Evolutionary conservation across 768 basidiomycete genomes (phyloP).

Genomic region (Pholiota conissans): DNA sequence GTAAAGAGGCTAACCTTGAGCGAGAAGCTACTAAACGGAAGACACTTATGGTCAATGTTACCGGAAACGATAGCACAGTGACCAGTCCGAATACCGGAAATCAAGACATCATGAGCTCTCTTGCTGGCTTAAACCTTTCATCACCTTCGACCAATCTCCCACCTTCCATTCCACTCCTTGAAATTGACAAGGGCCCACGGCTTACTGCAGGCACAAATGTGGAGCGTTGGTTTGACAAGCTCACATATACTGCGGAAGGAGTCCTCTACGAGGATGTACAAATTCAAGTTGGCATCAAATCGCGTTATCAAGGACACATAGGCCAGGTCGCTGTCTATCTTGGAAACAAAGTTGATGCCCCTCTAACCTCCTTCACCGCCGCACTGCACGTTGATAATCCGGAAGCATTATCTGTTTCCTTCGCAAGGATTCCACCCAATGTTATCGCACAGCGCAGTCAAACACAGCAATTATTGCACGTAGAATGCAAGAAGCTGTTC

Average conservation of each 20-base stretch:
- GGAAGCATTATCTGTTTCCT: slow-evolving; percentile 76
- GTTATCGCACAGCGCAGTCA: slow-evolving; percentile 82
- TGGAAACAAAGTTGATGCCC: slow-evolving; percentile 89
- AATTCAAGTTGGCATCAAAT: slow-evolving; percentile 95
- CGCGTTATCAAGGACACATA: slow-evolving; percentile 91
- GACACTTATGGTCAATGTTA: slow-evolving; percentile 35
- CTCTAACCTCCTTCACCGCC: slow-evolving; percentile 91
- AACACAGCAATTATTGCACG: slow-evolving; percentile 88
- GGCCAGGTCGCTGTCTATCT: slow-evolving; percentile 94
- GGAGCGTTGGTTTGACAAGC: slow-evolving; percentile 87
- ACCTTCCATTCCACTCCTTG: slow-evolving; percentile 14
- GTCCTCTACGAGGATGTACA: slow-evolving; percentile 95
- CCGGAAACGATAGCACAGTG: slow-evolving; percentile 37
- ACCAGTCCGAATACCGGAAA: slow-evolving; percentile 18
- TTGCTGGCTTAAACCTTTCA: slow-evolving; percentile 74
- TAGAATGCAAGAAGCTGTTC: slow-evolving; percentile 94
- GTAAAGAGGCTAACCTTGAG: slow-evolving; percentile 89
- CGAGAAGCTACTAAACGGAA: slow-evolving; percentile 62
- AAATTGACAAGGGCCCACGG: slow-evolving; percentile 46
- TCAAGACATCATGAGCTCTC: slow-evolving; percentile 64
- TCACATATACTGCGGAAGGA: slow-evolving; percentile 79
- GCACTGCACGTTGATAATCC: slow-evolving; percentile 72
- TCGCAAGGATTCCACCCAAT: slow-evolving; percentile 89
- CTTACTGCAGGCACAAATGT: slow-evolving; percentile 70
- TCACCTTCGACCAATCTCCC: slow-evolving; percentile 16